phyloP scores from a whole-genome alignment of 2,329 filamentous ascomycete species.

The Aspergillus alliaceus region DNA sequence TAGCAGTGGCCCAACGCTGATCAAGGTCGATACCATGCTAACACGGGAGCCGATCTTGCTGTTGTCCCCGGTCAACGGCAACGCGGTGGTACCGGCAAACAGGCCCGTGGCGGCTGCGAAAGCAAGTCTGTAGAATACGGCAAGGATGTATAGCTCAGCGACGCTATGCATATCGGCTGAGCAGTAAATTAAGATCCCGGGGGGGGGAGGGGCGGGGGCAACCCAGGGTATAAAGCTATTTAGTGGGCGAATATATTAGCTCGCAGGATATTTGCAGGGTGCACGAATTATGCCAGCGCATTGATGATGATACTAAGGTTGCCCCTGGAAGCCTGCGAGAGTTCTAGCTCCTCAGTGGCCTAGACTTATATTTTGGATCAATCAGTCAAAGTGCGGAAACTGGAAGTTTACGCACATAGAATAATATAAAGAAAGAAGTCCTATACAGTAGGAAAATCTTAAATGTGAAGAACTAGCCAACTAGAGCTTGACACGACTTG shows the following conservation, averaged over 20 bases:
- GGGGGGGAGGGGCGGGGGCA: too few species aligned
- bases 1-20: constrained; percentile 46
- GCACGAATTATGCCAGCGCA: background rate
- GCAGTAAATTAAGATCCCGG: background rate
- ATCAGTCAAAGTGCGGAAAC: background rate
- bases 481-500: too few species aligned
- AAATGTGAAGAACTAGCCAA: background rate
- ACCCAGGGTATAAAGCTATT: background rate
- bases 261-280: background rate
- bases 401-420: background rate
- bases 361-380: background rate
- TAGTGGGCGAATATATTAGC: background rate
- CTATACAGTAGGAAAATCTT: background rate
- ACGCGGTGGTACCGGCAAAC: constrained; percentile 43
- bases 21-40: constrained; percentile 50
- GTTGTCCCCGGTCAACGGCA: constrained; percentile 48
- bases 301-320: background rate
- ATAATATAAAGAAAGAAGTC: background rate
- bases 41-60: constrained; percentile 48
- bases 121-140: background rate
- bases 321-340: background rate
- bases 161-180: background rate
- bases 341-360: background rate
- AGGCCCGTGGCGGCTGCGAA: background rate
- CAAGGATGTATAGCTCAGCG: background rate